Evolutionary conservation across 2,329 filamentous ascomycete species (phyloP), one percentile per base, ranked within the genome.

Genomic region (Botrytis deweyae): DNA sequence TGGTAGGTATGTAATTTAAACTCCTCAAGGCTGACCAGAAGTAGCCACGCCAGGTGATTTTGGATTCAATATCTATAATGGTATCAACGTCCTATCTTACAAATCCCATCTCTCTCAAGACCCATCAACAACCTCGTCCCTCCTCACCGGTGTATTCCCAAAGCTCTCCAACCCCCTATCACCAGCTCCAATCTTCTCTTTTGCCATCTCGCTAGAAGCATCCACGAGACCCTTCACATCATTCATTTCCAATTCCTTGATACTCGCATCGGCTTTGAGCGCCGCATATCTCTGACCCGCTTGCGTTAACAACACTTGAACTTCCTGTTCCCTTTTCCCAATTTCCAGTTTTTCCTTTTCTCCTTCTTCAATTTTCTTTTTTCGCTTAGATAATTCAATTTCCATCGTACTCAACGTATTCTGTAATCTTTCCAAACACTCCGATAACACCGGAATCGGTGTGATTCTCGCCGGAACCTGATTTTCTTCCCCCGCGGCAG

Each of bases 261-360:
- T 18, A 25, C 20, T 20, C 4, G 83, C 82, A 75, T 87, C 86
- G 55, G 80, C 83, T 72, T 87, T 87, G 73, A 91, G 79, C 72
- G 85, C 86, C 78, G 91, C 87, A 80, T 92, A 93, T 76, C 89
- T 87, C 75, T 93, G 90, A 0, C 93, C 94, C 0, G 94, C 93
- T 81, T 96, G 91, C 80, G 94, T 91, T 70, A 98, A 84, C 72
- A 97, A 84, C 33, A 87, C 87, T 82, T 98, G 95, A 0, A 98
- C 92, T 81, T 96, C 93, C 8, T 86, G 87, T 82, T 97, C 93
- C 74, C 94, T 87, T 75, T 87, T 85, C 7, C 87, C 83, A 61
- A 97, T 88, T 40, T 92, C 88, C 5, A 86, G 84, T 79, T 91
- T 93, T 80, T 97, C 93, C 74, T 85, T 85, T 77, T 89, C 87